Conservation (phyloP, 208 protist species). For the Acanthamoeba culbertsoni region DNA sequence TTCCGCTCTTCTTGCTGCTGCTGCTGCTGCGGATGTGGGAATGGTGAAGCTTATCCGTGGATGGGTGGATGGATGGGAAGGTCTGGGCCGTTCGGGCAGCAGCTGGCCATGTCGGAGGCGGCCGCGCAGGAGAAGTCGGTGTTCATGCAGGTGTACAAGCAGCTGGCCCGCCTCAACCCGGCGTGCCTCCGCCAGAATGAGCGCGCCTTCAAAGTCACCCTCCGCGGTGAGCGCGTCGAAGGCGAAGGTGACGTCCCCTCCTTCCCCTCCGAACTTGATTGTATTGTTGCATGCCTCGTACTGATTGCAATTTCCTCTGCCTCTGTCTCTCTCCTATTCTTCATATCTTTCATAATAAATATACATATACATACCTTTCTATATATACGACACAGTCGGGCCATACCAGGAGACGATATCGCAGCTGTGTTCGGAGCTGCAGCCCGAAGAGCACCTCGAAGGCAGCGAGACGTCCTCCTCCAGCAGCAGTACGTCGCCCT, state of each 20-base stretch:
- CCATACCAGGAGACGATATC: background rate
- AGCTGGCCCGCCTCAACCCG: background rate
- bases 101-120: background rate
- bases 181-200: background rate
- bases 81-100: background rate
- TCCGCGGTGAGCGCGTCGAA: background rate
- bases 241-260: background rate
- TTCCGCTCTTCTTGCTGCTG: no score
- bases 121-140: background rate
- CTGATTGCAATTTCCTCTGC: no score
- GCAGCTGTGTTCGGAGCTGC: conserved; percentile 17
- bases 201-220: background rate
- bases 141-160: conserved; percentile 27
- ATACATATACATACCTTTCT: no score
- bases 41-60: no score
- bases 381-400: background rate
- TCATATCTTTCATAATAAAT: background rate
- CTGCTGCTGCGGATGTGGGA: no score
- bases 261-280: background rate
- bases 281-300: background rate
- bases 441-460: background rate
- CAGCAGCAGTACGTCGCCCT: background rate
- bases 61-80: no score
- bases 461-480: no score
- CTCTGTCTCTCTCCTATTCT: background rate